Evolutionary conservation across 129 eudicot genomes (phyloP), one percentile per base, ranked within the genome.

Genomic region (Escallonia rubra): DNA sequence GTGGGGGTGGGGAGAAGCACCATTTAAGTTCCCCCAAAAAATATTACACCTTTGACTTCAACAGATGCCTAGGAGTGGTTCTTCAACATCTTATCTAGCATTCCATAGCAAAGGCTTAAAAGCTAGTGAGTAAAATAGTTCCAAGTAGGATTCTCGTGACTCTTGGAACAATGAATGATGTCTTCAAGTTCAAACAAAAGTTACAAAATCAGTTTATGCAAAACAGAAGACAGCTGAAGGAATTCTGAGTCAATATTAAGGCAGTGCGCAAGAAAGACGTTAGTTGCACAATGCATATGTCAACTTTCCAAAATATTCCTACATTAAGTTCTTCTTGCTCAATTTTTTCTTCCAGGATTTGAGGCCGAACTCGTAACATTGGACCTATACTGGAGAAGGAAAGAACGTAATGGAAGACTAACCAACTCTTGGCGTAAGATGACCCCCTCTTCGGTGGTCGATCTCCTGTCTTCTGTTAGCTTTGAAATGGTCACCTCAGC

Each of bases 391-490:
- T n/a, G 7, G 39, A 12, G 3, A 54, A 54, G 14, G 4, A 15
- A 73, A 5, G 64, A 6, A 40, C 49, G 40, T 9, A 46, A 43
- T 3, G 9, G 58, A 7, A 8, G 58, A 81, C 66, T 63, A 48
- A 81, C 86, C 82, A 81, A 10, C 72, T 81, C 86, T 64, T 70
- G 70, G 41, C 62, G 68, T 64, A 81, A 63, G 10, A 14, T 53
- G 42, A 69, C 77, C 71, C 55, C 63, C 34, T 81, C 83, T 53
- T 74, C 72, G 46, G 63, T 40, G 42, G 60, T 61, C 59, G 41
- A 41, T 43, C 65, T 74, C 80, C 70, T 82, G 66, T 82, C 87
- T 57, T 74, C 69, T 56, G 58, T 78, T 46, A 82, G 77, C 74
- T 70, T 78, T 57, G 72, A 70, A 70, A 82, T 73, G 38, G 78